Percentiles rank a stretch among this genome's conserved stretches.
These are phyloP conservation scores for Uncinocarpus reesii DNA, from an alignment of 2,329 filamentous ascomycete genomes.

Conservation along the genomic window DNA sequence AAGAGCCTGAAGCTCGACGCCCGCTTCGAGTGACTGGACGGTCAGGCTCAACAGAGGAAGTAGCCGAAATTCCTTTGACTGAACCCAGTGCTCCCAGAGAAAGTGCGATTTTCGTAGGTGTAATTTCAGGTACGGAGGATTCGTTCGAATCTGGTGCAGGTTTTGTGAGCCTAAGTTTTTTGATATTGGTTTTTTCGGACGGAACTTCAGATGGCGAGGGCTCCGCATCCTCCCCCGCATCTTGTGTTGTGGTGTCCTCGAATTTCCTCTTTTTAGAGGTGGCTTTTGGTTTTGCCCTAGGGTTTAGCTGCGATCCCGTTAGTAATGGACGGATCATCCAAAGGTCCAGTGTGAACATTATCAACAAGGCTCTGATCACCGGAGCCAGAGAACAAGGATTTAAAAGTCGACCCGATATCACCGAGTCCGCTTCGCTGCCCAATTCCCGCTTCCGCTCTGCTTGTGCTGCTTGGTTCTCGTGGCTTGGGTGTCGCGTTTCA, in stretches of 20 bases:
- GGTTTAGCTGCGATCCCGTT: constrained; percentile 21
- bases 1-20: constrained; percentile 17
- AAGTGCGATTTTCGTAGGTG: constrained; percentile 11
- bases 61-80: constrained; percentile 9
- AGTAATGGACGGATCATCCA: constrained; percentile 19
- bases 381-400: constrained; percentile 27
- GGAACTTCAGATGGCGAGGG: constrained; percentile 19
- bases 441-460: constrained; percentile 31
- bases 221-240: constrained; percentile 19
- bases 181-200: constrained; percentile 23
- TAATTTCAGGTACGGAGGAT: constrained; percentile 16
- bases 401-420: constrained; percentile 31
- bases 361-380: constrained; percentile 19
- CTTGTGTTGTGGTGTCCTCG: constrained; percentile 37
- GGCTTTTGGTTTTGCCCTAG: constrained; percentile 22
- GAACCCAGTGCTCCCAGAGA: constrained; percentile 14
- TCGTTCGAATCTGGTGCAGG: constrained; percentile 17
- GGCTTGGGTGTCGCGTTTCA: constrained; percentile 47
- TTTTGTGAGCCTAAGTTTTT: constrained; percentile 32
- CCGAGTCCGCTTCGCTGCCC: constrained; percentile 31
- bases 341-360: constrained; percentile 20
- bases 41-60: constrained; percentile 14
- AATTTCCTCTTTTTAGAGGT: constrained; percentile 45
- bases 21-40: constrained; percentile 11
- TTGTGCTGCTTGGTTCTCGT: constrained; percentile 39